Evolutionary conservation across 257 asterid genomes (phyloP).

Genomic region (Scutellaria baicalensis): DNA sequence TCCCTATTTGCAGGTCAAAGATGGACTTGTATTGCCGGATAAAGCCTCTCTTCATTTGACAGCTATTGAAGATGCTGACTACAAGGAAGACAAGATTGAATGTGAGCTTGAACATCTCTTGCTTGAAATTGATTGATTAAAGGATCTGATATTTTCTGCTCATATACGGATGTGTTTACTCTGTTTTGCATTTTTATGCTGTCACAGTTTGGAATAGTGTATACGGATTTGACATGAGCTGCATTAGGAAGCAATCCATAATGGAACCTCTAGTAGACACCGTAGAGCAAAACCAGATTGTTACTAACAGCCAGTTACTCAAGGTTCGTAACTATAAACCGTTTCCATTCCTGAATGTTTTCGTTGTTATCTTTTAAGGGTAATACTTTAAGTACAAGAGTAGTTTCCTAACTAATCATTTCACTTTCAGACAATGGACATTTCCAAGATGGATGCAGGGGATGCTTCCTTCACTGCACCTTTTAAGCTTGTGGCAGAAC

Average conservation of each 20-base stretch:
- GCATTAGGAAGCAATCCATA: conserved; percentile 88
- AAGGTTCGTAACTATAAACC: conserved; percentile 46
- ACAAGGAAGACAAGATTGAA: conserved; percentile 95
- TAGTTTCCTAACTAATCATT: neutral
- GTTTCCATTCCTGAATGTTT: neutral
- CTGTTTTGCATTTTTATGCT: conserved; percentile 1
- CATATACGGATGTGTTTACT: neutral
- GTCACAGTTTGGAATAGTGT: conserved; percentile 81
- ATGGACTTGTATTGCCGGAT: conserved; percentile 85
- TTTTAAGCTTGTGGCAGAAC: conserved; percentile 91
- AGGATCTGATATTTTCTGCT: neutral
- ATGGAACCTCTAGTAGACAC: conserved; percentile 93
- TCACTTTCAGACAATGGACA: conserved; percentile 76
- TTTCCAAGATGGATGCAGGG: conserved; percentile 77
- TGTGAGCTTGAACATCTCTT: conserved; percentile 43
- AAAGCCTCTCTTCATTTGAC: conserved; percentile 81
- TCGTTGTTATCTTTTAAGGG: neutral
- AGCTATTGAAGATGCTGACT: conserved; percentile 97
- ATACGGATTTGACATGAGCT: conserved; percentile 95
- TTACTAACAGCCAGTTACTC: conserved; percentile 73
- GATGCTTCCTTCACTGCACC: conserved; percentile 95
- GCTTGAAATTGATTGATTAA: neutral
- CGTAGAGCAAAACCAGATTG: conserved; percentile 90
- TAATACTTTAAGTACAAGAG: neutral
- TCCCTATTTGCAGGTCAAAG: conserved; percentile 40